Percentiles rank a stretch among this genome's conserved stretches.
Conservation (phyloP, 2,329 filamentous ascomycete genomes). For the Penicillium sp. region DNA sequence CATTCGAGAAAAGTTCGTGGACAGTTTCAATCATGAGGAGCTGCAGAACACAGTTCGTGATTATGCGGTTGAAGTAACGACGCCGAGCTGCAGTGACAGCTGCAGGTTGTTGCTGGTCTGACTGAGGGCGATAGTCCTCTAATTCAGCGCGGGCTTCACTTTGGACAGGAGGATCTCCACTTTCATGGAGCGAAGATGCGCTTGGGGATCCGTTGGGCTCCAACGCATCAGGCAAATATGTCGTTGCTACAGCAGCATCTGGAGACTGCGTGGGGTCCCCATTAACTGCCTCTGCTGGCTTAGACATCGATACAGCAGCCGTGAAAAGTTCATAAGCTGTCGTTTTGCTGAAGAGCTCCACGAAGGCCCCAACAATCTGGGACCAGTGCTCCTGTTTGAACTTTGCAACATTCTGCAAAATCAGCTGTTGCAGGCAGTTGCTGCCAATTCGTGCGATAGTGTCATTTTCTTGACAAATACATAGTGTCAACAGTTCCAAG, state of each 20-base stretch:
- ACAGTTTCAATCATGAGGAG: slow-evolving; percentile 99
- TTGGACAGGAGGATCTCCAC: slow-evolving; percentile 35
- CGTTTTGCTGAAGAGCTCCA: slow-evolving; percentile 89
- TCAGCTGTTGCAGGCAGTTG: slow-evolving; percentile 95
- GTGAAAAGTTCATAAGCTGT: slow-evolving; percentile 95
- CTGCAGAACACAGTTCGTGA: slow-evolving; percentile 95
- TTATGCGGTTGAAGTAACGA: slow-evolving; percentile 98
- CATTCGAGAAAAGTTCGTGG: slow-evolving; percentile 96
- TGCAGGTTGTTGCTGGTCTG: slow-evolving; percentile 79
- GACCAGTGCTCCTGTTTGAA: slow-evolving; percentile 86
- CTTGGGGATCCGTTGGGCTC: slow-evolving; percentile 32
- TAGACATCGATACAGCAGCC: slow-evolving; percentile 59
- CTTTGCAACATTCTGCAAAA: slow-evolving; percentile 92
- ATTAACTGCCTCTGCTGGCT: slow-evolving; percentile 31
- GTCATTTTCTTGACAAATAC: slow-evolving; percentile 98
- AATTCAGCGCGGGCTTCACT: slow-evolving; percentile 49
- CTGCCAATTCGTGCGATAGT: slow-evolving; percentile 97
- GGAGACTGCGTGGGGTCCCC: slow-evolving; percentile 24
- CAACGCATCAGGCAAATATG: slow-evolving; percentile 23
- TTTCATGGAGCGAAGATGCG: slow-evolving; percentile 32
- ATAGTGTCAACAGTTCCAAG: slow-evolving; percentile 86
- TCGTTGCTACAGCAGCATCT: slow-evolving; percentile 23
- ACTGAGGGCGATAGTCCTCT: slow-evolving; percentile 83
- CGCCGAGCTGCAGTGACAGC: slow-evolving; percentile 90
- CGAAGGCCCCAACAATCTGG: slow-evolving; percentile 92